Conservation (phyloP, 805 yeast species). For the Zygotorulaspora florentina region DNA sequence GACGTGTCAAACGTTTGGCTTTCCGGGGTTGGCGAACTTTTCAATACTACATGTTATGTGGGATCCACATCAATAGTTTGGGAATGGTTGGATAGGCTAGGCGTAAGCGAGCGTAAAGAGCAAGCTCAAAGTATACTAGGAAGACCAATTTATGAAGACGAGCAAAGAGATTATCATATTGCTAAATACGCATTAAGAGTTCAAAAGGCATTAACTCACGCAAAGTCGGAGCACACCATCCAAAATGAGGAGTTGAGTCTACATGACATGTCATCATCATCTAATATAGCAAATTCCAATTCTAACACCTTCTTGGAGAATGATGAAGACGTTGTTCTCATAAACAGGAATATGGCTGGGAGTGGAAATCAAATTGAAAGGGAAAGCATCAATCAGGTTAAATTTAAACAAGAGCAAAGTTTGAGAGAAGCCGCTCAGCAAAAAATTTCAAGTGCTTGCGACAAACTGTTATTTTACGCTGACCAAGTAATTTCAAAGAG, state of each 20-base stretch:
- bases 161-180: conserved; percentile 34
- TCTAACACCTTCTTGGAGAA: background rate
- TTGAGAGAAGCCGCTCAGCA: conserved; percentile 23
- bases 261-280: conserved; percentile 3
- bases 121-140: conserved; percentile 75
- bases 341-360: background rate
- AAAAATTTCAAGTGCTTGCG: conserved; percentile 33
- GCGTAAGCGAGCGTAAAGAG: conserved; percentile 49
- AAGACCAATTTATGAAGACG: conserved; percentile 69
- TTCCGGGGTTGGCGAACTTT: conserved; percentile 66
- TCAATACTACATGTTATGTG: conserved; percentile 67
- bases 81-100: conserved; percentile 78
- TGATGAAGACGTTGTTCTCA: background rate
- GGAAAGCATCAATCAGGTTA: conserved; percentile 21
- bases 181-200: conserved; percentile 30
- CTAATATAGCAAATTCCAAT: background rate
- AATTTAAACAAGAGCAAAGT: conserved; percentile 15
- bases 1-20: conserved; percentile 75
- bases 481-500: conserved; percentile 55
- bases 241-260: conserved; percentile 10
- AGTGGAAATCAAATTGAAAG: conserved; percentile 5
- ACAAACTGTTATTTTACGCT: conserved; percentile 42
- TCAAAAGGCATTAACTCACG: conserved; percentile 25
- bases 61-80: conserved; percentile 71
- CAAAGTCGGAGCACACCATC: conserved; percentile 8